Conservation (phyloP, 2,329 filamentous ascomycete species). For the Cladosporium sp. region DNA sequence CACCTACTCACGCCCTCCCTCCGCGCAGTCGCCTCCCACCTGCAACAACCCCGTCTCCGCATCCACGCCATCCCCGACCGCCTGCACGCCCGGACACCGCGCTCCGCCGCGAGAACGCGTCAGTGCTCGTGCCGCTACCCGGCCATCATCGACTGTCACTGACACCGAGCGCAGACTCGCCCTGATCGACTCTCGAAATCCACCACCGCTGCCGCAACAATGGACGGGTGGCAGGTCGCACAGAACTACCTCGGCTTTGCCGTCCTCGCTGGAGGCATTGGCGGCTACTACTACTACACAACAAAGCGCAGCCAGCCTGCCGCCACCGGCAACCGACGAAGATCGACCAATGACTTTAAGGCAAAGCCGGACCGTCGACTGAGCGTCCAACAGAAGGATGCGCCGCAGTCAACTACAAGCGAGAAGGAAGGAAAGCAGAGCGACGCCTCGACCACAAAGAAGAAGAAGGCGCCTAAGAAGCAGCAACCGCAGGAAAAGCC, state of each 20-base stretch:
- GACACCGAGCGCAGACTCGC: constrained; percentile 2
- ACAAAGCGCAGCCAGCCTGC: constrained; percentile 10
- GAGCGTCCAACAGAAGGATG: constrained; percentile 2
- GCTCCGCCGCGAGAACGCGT: constrained; percentile 7
- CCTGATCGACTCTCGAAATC: neutral
- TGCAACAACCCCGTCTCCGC: neutral
- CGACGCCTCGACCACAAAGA: constrained; percentile 19
- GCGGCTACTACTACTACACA: constrained; percentile 12
- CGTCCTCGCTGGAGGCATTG: constrained; percentile 13
- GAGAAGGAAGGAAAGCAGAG: constrained; percentile 15
- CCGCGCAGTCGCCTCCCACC: too few relatives aligned
- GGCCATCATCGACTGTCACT: neutral
- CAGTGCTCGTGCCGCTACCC: constrained; percentile 8
- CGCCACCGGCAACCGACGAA: neutral
- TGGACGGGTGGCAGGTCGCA: constrained; percentile 18
- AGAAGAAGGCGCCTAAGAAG: constrained; percentile 31
- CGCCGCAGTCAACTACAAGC: neutral
- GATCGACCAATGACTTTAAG: constrained; percentile 10
- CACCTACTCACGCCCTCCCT: too few relatives aligned
- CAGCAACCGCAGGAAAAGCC: constrained; percentile 13
- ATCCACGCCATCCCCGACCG: neutral
- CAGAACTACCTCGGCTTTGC: constrained; percentile 17
- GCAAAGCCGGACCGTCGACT: constrained; percentile 7
- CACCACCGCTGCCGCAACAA: constrained; percentile 10
- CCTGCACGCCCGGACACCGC: neutral